These are phyloP conservation scores for Termitomyces sp. DNA, from an alignment of 768 basidiomycete species.

Conservation along the genomic window DNA sequence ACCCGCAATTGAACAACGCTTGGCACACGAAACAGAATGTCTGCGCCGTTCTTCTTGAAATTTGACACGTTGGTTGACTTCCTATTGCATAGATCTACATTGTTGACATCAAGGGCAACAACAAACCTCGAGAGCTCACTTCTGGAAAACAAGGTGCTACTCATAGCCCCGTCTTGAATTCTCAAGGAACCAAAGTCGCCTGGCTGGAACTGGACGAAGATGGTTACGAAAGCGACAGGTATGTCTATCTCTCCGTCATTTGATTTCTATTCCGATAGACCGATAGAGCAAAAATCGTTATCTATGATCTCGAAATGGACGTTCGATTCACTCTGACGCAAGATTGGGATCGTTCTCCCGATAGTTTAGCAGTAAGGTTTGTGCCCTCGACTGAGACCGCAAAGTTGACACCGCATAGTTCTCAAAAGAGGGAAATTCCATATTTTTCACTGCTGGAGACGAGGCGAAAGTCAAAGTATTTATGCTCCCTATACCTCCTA, in stretches of 20 bases:
- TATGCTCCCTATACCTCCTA: conserved; percentile 59
- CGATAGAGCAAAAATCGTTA: conserved; percentile 64
- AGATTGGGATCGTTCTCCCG: conserved; percentile 81
- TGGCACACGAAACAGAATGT: conserved; percentile 91
- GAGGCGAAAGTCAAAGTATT: conserved; percentile 74
- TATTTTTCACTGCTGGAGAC: conserved; percentile 78
- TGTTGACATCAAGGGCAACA: conserved; percentile 47
- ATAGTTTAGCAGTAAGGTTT: conserved; percentile 48
- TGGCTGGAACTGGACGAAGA: conserved; percentile 89
- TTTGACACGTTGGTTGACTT: background rate
- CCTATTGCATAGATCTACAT: conserved; percentile 55
- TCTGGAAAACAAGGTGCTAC: conserved; percentile 83
- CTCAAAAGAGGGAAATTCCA: conserved; percentile 58
- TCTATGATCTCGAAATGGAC: conserved; percentile 68
- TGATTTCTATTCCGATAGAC: background rate
- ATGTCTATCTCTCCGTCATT: conserved; percentile 1
- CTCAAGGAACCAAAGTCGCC: conserved; percentile 63
- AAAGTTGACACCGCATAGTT: conserved; percentile 42
- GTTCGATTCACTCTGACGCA: conserved; percentile 72
- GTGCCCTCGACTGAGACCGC: background rate
- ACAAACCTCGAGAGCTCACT: conserved; percentile 63
- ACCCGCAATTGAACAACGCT: conserved; percentile 69
- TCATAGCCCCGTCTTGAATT: conserved; percentile 64
- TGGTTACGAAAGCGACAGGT: conserved; percentile 88
- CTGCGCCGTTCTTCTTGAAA: background rate